Percentiles rank a stretch among this genome's conserved stretches.
Conservation (phyloP, 768 basidiomycete genomes). For the Ephemerocybe angulata region DNA sequence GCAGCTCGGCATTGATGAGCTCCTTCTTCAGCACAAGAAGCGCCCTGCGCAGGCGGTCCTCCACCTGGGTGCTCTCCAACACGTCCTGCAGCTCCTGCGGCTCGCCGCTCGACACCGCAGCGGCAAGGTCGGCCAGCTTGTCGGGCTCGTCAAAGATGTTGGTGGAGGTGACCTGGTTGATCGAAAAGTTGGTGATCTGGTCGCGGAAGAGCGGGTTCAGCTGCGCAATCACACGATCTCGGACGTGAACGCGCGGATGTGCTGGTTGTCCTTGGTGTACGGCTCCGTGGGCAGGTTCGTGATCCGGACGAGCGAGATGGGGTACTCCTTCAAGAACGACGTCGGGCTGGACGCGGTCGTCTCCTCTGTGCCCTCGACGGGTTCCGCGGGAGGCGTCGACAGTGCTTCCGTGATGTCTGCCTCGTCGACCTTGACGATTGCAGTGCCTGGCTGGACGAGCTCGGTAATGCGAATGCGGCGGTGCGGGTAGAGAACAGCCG, state of each 20-base stretch:
- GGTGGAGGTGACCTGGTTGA: constrained; percentile 77
- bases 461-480: constrained; percentile 86
- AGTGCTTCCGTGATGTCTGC: constrained; percentile 40
- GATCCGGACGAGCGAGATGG: constrained; percentile 85
- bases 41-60: constrained; percentile 87
- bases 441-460: constrained; percentile 67
- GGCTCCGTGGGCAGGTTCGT: constrained; percentile 78
- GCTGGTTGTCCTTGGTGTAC: constrained; percentile 90
- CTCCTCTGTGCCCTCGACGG: too few relatives aligned
- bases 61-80: constrained; percentile 79
- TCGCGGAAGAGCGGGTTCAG: constrained; percentile 97
- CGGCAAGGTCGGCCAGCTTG: constrained; percentile 95
- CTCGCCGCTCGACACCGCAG: constrained; percentile 90
- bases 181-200: constrained; percentile 95
- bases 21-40: constrained; percentile 95
- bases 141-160: constrained; percentile 98
- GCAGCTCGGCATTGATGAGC: constrained; percentile 92
- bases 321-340: constrained; percentile 76
- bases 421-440: constrained; percentile 41
- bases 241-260: constrained; percentile 92
- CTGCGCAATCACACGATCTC: constrained; percentile 95
- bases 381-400: too few relatives aligned
- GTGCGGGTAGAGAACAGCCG: constrained; percentile 92
- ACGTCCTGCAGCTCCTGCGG: constrained; percentile 91
- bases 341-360: too few relatives aligned